Percentiles rank a stretch among this genome's conserved stretches.
Evolutionary conservation across 306 rosid species (phyloP).

Genomic region (Prunus salicina): DNA sequence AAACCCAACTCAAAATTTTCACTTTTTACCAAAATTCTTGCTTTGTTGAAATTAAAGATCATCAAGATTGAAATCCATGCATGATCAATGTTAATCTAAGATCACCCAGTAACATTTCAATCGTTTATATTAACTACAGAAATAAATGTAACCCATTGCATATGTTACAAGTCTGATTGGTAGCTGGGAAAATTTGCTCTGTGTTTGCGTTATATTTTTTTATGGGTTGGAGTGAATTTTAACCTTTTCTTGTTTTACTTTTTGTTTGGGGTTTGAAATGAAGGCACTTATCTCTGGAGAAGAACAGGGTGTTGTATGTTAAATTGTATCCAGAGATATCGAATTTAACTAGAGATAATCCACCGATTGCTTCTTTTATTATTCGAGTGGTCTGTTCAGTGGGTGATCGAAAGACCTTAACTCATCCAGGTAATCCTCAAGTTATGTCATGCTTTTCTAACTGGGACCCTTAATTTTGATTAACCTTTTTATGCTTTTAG

Average conservation of each 20-base stretch:
- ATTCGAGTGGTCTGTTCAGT: slow-evolving; percentile 68
- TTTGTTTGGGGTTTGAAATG: slow-evolving; percentile 16
- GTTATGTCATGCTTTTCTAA: not conserved
- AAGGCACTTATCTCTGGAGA: slow-evolving; percentile 96
- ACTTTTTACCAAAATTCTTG: not conserved
- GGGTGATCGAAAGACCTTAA: slow-evolving; percentile 72
- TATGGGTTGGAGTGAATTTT: not conserved
- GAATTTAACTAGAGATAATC: slow-evolving; percentile 74
- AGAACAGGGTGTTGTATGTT: slow-evolving; percentile 69
- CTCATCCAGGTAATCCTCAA: slow-evolving; percentile 69
- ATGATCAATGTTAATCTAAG: too few species aligned
- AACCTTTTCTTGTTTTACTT: not conserved
- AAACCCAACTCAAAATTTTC: not conserved
- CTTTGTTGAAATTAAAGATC: not conserved
- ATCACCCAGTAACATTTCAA: not conserved
- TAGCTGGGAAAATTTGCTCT: slow-evolving; percentile 7
- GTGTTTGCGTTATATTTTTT: not conserved
- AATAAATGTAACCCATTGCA: too few species aligned
- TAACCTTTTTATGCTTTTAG: too few species aligned
- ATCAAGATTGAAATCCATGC: not conserved
- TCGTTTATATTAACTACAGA: too few species aligned
- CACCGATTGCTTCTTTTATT: slow-evolving; percentile 90
- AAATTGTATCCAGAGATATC: slow-evolving; percentile 86
- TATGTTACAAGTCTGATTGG: slow-evolving; percentile 1
- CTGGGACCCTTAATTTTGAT: too few species aligned